These are phyloP conservation scores for Lenzites betulinus DNA, from an alignment of 768 basidiomycete genomes.

Conservation along the genomic window DNA sequence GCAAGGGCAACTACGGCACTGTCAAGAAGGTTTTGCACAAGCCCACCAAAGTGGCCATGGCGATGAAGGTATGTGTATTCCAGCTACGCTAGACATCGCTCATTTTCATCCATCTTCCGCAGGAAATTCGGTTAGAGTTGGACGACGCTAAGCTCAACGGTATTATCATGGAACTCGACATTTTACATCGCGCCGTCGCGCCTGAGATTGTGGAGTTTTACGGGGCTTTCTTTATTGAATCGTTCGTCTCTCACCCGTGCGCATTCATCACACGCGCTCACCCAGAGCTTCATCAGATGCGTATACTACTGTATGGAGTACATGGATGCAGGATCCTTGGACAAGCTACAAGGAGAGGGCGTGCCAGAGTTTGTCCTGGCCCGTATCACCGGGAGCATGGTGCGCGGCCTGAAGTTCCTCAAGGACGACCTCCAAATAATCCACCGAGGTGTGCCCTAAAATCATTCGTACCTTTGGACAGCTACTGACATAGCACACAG, in stretches of 20 bases:
- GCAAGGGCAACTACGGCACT: constrained; percentile 95
- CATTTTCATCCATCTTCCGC: constrained; percentile 5
- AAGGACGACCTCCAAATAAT: constrained; percentile 94
- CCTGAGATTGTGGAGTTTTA: constrained; percentile 98
- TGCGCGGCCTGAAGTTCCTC: constrained; percentile 88
- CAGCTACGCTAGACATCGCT: neutral
- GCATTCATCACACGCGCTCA: neutral
- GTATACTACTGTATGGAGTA: constrained; percentile 99
- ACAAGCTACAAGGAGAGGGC: constrained; percentile 61
- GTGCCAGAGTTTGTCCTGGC: constrained; percentile 80
- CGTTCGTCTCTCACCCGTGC: constrained; percentile 43
- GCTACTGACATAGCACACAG: constrained; percentile 35
- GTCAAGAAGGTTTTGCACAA: constrained; percentile 95
- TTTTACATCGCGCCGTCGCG: constrained; percentile 90
- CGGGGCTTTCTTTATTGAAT: constrained; percentile 98
- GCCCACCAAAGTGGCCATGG: constrained; percentile 95
- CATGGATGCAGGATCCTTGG: constrained; percentile 98
- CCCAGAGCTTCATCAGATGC: constrained; percentile 35
- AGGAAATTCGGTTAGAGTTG: constrained; percentile 98
- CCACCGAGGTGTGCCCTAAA: constrained; percentile 54
- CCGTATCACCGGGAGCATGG: constrained; percentile 79
- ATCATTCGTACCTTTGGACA: neutral
- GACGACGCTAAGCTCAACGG: constrained; percentile 92
- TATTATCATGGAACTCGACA: constrained; percentile 98
- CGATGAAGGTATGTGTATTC: constrained; percentile 82